Evolutionary conservation across 2,329 filamentous ascomycete genomes (phyloP).

Genomic region (Amesomyces nigricolor): DNA sequence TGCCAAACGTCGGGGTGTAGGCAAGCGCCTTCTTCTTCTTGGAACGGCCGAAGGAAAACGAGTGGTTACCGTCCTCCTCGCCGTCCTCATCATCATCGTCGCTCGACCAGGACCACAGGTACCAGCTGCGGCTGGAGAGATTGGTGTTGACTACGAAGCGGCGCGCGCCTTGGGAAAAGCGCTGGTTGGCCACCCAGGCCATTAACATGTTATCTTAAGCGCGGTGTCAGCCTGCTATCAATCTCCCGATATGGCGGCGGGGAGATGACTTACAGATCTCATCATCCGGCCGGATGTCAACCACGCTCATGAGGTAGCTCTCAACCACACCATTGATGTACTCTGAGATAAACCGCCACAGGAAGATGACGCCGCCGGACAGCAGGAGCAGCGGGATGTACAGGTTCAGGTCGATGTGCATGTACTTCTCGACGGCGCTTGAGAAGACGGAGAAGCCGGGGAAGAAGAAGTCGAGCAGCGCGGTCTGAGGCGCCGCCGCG

Average conservation of each 20-base stretch:
- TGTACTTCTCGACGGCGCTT: conserved; percentile 47
- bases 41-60: conserved; percentile 21
- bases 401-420: conserved; percentile 56
- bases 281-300: conserved; percentile 62
- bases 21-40: conserved; percentile 45
- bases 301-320: conserved; percentile 56
- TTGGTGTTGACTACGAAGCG: conserved; percentile 58
- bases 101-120: conserved; percentile 32
- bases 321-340: conserved; percentile 45
- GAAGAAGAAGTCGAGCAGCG: conserved; percentile 56
- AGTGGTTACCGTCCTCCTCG: conserved; percentile 32
- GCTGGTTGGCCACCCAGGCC: conserved; percentile 61
- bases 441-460: conserved; percentile 59
- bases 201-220: conserved; percentile 57
- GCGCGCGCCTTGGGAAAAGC: conserved; percentile 53
- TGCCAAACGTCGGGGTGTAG: conserved; percentile 64
- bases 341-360: conserved; percentile 47
- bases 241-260: too few species aligned
- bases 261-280: conserved; percentile 46
- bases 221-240: too few species aligned
- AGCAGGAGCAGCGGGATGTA: conserved; percentile 56
- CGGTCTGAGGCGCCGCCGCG: not conserved
- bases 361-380: conserved; percentile 43
- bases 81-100: conserved; percentile 43
- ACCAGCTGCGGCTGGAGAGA: conserved; percentile 48